These are phyloP conservation scores for Cichorium intybus DNA, from an alignment of 140 eudicot species.

Conservation along the genomic window DNA sequence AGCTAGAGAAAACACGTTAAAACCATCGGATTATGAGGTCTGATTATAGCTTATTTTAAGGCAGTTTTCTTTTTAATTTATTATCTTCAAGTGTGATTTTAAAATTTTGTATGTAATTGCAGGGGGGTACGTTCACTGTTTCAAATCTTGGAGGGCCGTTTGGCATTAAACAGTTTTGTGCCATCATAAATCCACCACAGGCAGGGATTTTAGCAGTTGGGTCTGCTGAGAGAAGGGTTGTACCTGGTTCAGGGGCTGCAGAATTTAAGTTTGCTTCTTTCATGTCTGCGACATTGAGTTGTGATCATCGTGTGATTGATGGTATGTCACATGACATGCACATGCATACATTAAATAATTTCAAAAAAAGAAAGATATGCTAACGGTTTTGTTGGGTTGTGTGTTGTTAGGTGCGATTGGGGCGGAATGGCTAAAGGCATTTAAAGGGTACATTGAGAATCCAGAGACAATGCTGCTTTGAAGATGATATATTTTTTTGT, in stretches of 20 bases:
- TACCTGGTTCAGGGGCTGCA: conserved; percentile 63
- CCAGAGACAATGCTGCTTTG: conserved; percentile 91
- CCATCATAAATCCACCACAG: conserved; percentile 97
- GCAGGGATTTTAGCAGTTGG: conserved; percentile 96
- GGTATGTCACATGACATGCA: conserved; percentile 43
- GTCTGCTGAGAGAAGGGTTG: conserved; percentile 84
- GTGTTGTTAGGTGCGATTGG: conserved; percentile 84
- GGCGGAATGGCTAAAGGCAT: conserved; percentile 98
- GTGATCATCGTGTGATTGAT: conserved; percentile 98
- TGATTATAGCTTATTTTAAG: not conserved
- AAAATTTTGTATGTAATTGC: conserved; percentile 7
- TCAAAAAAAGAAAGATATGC: not conserved
- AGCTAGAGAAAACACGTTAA: conserved; percentile 94
- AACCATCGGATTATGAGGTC: conserved; percentile 98
- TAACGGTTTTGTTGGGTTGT: not conserved
- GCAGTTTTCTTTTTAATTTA: not conserved
- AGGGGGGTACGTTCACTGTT: conserved; percentile 97
- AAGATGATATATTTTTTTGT: not conserved
- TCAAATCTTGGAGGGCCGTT: conserved; percentile 87
- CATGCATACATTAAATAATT: not conserved
- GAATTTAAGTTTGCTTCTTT: conserved; percentile 69
- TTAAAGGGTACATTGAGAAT: conserved; percentile 91
- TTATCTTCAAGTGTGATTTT: conserved; percentile 1
- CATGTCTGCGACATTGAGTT: conserved; percentile 91
- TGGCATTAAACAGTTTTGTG: conserved; percentile 96